These are phyloP conservation scores for Phaeosphaeriaceae sp. DNA, from an alignment of 2,329 filamentous ascomycete species.

Conservation along the genomic window DNA sequence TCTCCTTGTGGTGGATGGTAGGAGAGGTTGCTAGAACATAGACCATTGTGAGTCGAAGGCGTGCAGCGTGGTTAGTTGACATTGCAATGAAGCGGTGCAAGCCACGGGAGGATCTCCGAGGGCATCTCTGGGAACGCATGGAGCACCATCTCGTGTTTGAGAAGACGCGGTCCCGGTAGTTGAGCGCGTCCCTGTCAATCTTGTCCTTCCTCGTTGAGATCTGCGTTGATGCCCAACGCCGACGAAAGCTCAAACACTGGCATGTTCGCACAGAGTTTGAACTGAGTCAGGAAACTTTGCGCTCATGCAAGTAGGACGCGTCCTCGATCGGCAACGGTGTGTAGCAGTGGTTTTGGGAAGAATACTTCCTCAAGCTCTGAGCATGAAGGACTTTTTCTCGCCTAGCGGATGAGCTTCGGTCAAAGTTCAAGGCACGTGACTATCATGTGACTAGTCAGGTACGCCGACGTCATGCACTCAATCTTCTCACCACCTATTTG, in stretches of 20 bases:
- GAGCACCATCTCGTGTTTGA: conserved; percentile 4
- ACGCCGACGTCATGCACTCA: neutral
- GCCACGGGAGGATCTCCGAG: conserved; percentile 3
- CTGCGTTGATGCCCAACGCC: conserved; percentile 34
- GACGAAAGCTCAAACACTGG: conserved; percentile 4
- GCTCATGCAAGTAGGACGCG: neutral
- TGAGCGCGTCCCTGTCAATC: conserved; percentile 20
- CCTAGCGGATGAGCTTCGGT: neutral
- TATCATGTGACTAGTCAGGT: no score
- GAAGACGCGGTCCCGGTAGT: conserved; percentile 11
- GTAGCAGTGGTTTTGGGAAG: neutral
- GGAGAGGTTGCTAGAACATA: neutral
- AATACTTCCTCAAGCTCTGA: neutral
- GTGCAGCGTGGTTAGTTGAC: neutral
- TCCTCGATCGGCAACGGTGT: neutral
- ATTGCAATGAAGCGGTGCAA: neutral
- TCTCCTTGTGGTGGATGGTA: neutral
- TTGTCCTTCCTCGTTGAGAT: conserved; percentile 13
- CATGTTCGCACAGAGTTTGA: neutral
- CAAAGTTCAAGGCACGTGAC: neutral
- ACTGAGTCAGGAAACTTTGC: neutral
- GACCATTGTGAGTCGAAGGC: neutral
- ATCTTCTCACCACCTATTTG: no score
- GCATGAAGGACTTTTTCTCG: neutral
- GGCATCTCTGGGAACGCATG: neutral